phyloP scores from a whole-genome alignment of 2,329 filamentous ascomycete species.

The Amesomyces nigricolor region DNA sequence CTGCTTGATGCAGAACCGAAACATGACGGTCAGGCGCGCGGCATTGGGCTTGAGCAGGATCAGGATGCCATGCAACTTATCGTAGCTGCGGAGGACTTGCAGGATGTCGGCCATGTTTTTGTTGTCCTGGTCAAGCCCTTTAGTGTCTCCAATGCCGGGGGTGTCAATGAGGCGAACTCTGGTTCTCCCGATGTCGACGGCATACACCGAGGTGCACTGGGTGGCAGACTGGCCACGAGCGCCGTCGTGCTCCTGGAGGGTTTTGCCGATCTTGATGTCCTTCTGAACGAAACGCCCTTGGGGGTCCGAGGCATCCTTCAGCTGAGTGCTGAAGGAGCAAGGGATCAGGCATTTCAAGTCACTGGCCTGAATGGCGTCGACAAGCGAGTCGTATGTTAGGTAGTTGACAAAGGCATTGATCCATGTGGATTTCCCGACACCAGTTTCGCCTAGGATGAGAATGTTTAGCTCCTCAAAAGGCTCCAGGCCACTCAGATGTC shows the following conservation, averaged over 20 bases:
- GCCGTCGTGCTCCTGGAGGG: slow-evolving; percentile 32
- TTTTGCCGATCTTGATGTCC: slow-evolving; percentile 29
- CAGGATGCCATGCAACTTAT: slow-evolving; percentile 37
- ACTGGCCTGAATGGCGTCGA: slow-evolving; percentile 33
- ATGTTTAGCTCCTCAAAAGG: slow-evolving; percentile 27
- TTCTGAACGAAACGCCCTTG: slow-evolving; percentile 25
- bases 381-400: slow-evolving; percentile 33
- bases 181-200: slow-evolving; percentile 27
- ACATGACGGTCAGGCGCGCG: slow-evolving; percentile 34
- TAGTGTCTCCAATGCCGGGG: slow-evolving; percentile 39
- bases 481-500: too few species aligned
- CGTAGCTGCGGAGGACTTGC: slow-evolving; percentile 30
- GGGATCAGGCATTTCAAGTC: slow-evolving; percentile 35
- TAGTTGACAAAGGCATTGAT: slow-evolving; percentile 47
- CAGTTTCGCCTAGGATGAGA: slow-evolving; percentile 43
- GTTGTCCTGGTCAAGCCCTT: slow-evolving; percentile 33
- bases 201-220: slow-evolving; percentile 33
- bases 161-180: slow-evolving; percentile 38
- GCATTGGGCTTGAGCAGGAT: slow-evolving; percentile 40
- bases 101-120: slow-evolving; percentile 39
- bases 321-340: slow-evolving; percentile 35
- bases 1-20: slow-evolving; percentile 38
- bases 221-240: slow-evolving; percentile 34
- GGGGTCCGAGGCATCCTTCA: slow-evolving; percentile 26
- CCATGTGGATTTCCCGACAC: slow-evolving; percentile 45